Conservation (phyloP, 2,329 filamentous ascomycete species). For the Xylariaceae sp. region DNA sequence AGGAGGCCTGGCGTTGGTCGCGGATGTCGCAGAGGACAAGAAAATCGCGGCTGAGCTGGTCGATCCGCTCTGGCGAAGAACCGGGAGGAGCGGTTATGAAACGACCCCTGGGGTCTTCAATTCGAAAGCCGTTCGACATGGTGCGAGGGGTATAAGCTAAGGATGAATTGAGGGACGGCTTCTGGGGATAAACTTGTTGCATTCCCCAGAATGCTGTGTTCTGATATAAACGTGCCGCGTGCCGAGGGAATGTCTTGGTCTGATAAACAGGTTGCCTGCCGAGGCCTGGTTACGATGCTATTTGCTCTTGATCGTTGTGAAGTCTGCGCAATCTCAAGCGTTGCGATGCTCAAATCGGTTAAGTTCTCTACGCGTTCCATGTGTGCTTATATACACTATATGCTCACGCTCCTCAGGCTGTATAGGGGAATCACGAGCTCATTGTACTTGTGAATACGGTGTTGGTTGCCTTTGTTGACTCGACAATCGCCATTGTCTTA, state of each 20-base stretch:
- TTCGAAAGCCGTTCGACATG: background rate
- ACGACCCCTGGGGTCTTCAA: background rate
- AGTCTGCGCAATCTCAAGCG: no score
- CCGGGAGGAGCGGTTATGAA: background rate
- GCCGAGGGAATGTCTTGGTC: no score
- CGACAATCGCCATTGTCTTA: background rate
- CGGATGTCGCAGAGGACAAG: slow-evolving; percentile 2
- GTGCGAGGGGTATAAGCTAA: background rate
- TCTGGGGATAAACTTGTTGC: no score
- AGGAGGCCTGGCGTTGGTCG: background rate
- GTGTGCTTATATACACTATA: background rate
- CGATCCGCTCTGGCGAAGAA: background rate
- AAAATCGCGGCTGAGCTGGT: background rate
- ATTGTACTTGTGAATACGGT: background rate
- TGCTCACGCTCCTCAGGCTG: background rate
- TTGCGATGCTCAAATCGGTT: background rate
- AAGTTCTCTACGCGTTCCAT: background rate
- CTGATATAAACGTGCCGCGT: no score
- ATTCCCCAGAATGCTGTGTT: no score
- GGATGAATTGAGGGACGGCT: no score
- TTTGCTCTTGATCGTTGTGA: no score
- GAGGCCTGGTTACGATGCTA: no score
- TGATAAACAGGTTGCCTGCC: no score
- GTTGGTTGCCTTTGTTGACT: background rate
- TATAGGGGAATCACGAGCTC: no score